phyloP scores from a whole-genome alignment of 352 stramenopile species.

The Globisporangium megalacanthum region DNA sequence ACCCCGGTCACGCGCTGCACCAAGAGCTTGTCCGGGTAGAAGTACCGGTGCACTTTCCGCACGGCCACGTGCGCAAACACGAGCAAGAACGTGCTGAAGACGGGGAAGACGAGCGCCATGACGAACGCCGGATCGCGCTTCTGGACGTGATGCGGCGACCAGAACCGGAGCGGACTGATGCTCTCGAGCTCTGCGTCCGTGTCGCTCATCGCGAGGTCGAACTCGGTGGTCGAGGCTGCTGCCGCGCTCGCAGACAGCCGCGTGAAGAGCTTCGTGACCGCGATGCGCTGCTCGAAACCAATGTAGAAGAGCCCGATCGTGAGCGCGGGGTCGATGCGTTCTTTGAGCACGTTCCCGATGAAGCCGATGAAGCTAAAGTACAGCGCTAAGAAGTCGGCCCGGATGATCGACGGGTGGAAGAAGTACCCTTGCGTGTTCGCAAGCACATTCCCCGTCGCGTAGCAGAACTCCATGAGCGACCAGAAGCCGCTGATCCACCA shows the following conservation, averaged over 20 bases:
- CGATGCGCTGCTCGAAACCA: constrained; percentile 1
- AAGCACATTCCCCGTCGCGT: constrained; percentile 16
- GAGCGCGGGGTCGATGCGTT: constrained; percentile 26
- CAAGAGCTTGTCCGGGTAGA: constrained; percentile 3
- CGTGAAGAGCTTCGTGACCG: constrained; percentile 8
- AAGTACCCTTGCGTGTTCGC: constrained; percentile 21
- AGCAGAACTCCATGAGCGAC: constrained; percentile 25
- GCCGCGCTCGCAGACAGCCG: neutral
- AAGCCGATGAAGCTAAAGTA: constrained; percentile 23
- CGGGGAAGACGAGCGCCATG: neutral
- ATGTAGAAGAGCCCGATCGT: constrained; percentile 13
- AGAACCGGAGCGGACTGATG: constrained; percentile 2
- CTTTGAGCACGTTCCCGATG: constrained; percentile 17
- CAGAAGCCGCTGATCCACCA: constrained; percentile 31
- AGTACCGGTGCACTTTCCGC: constrained; percentile 1
- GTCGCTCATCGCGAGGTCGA: constrained; percentile 4
- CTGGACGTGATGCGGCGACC: constrained; percentile 3
- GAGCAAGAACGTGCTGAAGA: constrained; percentile 5
- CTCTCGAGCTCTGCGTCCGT: neutral
- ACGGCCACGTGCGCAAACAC: constrained; percentile 1
- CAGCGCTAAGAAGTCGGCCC: constrained; percentile 27
- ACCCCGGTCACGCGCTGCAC: constrained; percentile 4
- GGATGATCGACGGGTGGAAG: constrained; percentile 22
- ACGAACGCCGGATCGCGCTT: neutral
- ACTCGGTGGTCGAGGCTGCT: neutral